Conservation (phyloP, 441 rosid species). For the Bocquillonia castaneifolia region DNA sequence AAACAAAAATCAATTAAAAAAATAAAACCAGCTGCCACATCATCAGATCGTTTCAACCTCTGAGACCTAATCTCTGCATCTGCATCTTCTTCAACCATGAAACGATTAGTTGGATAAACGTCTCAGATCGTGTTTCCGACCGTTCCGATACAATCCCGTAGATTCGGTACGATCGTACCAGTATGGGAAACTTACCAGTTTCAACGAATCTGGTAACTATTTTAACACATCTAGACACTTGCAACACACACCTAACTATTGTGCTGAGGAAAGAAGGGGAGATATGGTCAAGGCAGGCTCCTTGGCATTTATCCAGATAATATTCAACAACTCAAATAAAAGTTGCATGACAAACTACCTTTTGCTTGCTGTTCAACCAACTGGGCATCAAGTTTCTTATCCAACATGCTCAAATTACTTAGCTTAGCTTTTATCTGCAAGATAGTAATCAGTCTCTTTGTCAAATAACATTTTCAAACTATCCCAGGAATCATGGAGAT, state of each 20-base stretch:
- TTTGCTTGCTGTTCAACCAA: conserved; percentile 58
- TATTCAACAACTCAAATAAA: conserved; percentile 10
- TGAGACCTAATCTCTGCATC: no score
- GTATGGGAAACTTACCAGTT: no score
- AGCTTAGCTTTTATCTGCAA: conserved; percentile 49
- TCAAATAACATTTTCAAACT: not conserved
- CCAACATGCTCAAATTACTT: conserved; percentile 51
- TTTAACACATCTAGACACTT: no score
- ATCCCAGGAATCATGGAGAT: not conserved
- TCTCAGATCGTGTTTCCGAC: no score
- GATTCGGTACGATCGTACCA: no score
- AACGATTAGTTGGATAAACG: no score
- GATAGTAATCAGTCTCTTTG: not conserved
- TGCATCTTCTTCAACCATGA: no score
- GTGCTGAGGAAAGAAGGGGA: conserved; percentile 38
- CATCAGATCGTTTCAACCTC: no score
- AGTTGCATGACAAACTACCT: conserved; percentile 39
- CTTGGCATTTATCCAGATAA: conserved; percentile 1
- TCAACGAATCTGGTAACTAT: no score
- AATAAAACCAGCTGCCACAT: no score
- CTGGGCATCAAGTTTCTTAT: conserved; percentile 71
- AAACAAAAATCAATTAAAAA: no score
- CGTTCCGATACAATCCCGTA: no score
- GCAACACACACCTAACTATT: conserved; percentile 50
- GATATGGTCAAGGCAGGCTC: conserved; percentile 5